Base-by-base conservation (phyloP, 2,329 filamentous ascomycete genomes). In the Talaromyces sp. region DNA sequence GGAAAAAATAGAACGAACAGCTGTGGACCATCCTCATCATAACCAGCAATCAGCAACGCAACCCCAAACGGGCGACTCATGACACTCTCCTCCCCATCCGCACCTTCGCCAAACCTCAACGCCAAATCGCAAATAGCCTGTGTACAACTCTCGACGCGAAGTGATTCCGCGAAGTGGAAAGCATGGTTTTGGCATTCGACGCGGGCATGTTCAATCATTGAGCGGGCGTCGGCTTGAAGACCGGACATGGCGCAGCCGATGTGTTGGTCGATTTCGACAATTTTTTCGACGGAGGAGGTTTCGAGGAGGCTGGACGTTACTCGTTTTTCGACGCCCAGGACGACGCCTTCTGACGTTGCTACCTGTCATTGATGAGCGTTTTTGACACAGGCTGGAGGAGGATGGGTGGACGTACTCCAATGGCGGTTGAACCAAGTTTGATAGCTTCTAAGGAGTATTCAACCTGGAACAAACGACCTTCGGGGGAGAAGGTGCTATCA, bases 361-460 rank as follows among this genome's bases (percentile, higher is more conserved):
- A 99, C 85, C 86, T 87, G 70, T 62, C 58, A 11, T 17, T 43
- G 27, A 13, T 65, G 4, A 49, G 47, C 13, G 62, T 33, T 25
- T 1, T 10, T 17, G 22, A 22, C 35, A 11, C 9, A 45, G 45
- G 25, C 25, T 31, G 25, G 50, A 47, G 47, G 3, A 56, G 50
- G 27, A 27, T 27, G 10, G 37, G 19, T 8, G 63, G 63, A 60
- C 82, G 67, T 84, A 89, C 93, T 74, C 95, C 95, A 83, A 99
- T 99, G 77, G 95, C 95, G 72, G 95, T 99, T 74, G 92, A 96
- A 72, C 95, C 95, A 72, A 98, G 91, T 86, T 99, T 99, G 88
- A 99, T 99, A 81, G 95, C 95, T 85, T 99, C 95, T 80, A 99
- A 90, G 67, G 95, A 98, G 88, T 99, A 99, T 90, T 99, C 95